Conservation (phyloP, 306 rosid genomes). For the Cyclanthera cordifolia region DNA sequence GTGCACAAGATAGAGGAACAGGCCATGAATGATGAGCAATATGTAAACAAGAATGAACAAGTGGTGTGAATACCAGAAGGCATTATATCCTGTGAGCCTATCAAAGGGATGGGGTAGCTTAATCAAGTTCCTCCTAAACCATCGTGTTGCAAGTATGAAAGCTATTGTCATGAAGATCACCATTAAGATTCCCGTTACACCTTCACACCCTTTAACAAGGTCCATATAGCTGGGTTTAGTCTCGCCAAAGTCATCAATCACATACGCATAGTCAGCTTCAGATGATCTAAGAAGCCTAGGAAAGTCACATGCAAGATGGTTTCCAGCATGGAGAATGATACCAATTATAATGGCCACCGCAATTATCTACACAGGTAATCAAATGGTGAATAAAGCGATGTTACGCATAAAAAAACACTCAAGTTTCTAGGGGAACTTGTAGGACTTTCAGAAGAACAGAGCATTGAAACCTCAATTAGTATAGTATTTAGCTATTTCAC, state of each 20-base stretch:
- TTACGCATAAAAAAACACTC: background rate
- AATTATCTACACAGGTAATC: conserved; percentile 34
- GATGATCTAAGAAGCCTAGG: conserved; percentile 44
- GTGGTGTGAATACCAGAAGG: conserved; percentile 99
- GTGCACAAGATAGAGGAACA: conserved; percentile 57
- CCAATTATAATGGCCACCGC: conserved; percentile 82
- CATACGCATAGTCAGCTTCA: conserved; percentile 25
- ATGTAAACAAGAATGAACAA: conserved; percentile 81
- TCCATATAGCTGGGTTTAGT: conserved; percentile 50
- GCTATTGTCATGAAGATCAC: conserved; percentile 63
- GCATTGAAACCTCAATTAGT: background rate
- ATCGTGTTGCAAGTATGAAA: conserved; percentile 76
- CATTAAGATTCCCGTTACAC: conserved; percentile 87
- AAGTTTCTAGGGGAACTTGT: conserved; percentile 40
- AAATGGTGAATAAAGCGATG: background rate
- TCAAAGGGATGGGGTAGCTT: conserved; percentile 84
- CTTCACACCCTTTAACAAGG: conserved; percentile 54
- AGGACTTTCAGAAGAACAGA: conserved; percentile 7
- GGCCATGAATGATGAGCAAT: conserved; percentile 75
- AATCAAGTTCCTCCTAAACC: conserved; percentile 80
- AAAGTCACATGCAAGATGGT: conserved; percentile 94
- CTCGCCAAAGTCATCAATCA: conserved; percentile 47
- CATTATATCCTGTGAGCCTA: conserved; percentile 88
- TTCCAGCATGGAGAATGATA: conserved; percentile 74
- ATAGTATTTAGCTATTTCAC: background rate